Evolutionary conservation across 345 rosid genomes (phyloP).

Genomic region (Mangifera indica): DNA sequence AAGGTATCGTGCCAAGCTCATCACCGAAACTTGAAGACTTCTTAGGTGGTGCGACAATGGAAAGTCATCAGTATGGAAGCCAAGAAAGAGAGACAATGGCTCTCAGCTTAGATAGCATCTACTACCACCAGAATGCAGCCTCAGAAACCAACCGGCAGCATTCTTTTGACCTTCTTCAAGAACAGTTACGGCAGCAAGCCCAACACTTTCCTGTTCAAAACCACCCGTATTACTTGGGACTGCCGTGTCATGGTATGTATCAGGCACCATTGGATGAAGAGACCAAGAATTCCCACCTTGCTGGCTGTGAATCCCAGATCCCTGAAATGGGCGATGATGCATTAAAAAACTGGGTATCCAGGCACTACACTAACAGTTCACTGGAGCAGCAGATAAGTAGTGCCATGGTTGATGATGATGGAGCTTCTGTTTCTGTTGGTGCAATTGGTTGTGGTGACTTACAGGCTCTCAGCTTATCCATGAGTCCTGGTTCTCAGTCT

Average conservation of each 20-base stretch:
- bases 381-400: conserved; percentile 36
- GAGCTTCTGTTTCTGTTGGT: conserved; percentile 26
- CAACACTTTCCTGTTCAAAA: conserved; percentile 30
- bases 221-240: conserved; percentile 35
- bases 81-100: conserved; percentile 45
- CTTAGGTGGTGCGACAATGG: conserved; percentile 59
- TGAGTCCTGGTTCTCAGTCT: conserved; percentile 72
- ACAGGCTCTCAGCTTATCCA: conserved; percentile 56
- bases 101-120: conserved; percentile 47
- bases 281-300: conserved; percentile 30
- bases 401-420: conserved; percentile 31
- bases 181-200: conserved; percentile 32
- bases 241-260: conserved; percentile 35
- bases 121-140: conserved; percentile 36
- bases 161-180: conserved; percentile 37
- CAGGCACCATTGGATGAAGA: conserved; percentile 33
- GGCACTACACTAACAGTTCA: conserved; percentile 35
- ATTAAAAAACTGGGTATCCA: conserved; percentile 40
- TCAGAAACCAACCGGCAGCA: conserved; percentile 31
- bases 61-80: conserved; percentile 35
- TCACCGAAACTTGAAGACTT: conserved; percentile 79
- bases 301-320: conserved; percentile 32
- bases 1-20: conserved; percentile 46
- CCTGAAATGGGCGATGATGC: conserved; percentile 29
- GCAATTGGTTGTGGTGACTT: conserved; percentile 48